Conservation (phyloP, 768 basidiomycete genomes). For the Hortiboletus campestris region DNA sequence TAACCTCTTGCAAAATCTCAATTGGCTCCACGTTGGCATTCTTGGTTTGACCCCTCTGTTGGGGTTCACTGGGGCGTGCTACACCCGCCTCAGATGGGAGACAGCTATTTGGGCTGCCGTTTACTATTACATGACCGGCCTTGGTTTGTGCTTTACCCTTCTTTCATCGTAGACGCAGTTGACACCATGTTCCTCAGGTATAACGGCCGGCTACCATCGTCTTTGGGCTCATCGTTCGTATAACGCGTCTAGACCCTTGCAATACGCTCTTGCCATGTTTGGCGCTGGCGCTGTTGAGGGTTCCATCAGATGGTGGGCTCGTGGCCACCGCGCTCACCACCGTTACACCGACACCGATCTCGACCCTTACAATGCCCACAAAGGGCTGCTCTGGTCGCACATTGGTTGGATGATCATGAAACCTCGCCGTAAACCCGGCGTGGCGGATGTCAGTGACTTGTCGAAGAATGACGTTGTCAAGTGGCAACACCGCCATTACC, state of each 20-base stretch:
- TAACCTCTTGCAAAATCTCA: conserved; percentile 60
- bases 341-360: conserved; percentile 96
- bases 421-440: conserved; percentile 84
- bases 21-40: conserved; percentile 74
- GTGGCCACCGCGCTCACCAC: conserved; percentile 97
- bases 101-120: conserved; percentile 67
- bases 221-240: conserved; percentile 97
- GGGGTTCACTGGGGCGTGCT: conserved; percentile 68
- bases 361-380: conserved; percentile 92
- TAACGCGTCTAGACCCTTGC: conserved; percentile 83
- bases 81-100: conserved; percentile 64
- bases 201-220: conserved; percentile 94
- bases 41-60: conserved; percentile 73
- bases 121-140: conserved; percentile 79
- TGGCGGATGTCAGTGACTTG: conserved; percentile 86
- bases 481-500: conserved; percentile 87
- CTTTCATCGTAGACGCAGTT: conserved; percentile 24
- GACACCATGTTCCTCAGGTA: conserved; percentile 47
- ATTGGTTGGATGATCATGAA: conserved; percentile 93
- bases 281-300: conserved; percentile 95
- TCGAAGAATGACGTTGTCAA: conserved; percentile 73
- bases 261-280: conserved; percentile 79
- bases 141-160: conserved; percentile 57
- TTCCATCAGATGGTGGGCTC: conserved; percentile 98
- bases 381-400: conserved; percentile 84